A percentile compares a stretch with the other conserved stretches of the same genome.
These are phyloP conservation scores for Lizonia empirigonia DNA, from an alignment of 2,329 filamentous ascomycete species.

Conservation along the genomic window DNA sequence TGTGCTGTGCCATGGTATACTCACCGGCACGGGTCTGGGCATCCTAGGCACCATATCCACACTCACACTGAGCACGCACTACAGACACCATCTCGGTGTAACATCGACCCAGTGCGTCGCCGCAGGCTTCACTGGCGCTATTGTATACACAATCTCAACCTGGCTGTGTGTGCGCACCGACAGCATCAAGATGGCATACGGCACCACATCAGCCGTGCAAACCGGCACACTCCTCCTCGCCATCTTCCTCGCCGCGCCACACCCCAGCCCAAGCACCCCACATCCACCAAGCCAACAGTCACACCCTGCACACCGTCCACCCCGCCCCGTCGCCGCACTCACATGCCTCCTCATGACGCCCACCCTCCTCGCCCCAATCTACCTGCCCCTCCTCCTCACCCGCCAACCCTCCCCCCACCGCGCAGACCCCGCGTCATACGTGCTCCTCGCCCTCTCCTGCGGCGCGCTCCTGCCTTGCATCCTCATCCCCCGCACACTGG, in stretches of 20 bases:
- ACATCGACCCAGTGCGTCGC: slow-evolving; percentile 42
- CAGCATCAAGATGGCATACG: not conserved
- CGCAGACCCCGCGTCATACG: slow-evolving; percentile 2
- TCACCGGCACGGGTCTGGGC: slow-evolving; percentile 25
- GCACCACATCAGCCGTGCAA: slow-evolving; percentile 5
- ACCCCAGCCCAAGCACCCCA: not conserved
- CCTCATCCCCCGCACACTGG: not conserved
- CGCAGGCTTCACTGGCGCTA: slow-evolving; percentile 22
- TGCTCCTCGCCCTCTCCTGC: slow-evolving; percentile 7
- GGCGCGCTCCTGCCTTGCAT: slow-evolving; percentile 13
- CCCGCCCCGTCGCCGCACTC: not conserved
- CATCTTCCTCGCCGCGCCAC: slow-evolving; percentile 10
- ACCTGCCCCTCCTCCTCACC: slow-evolving; percentile 21
- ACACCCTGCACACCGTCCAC: not conserved
- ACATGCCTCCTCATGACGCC: slow-evolving; percentile 12
- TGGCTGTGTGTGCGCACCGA: slow-evolving; percentile 2
- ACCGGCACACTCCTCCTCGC: slow-evolving; percentile 14
- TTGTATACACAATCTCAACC: slow-evolving; percentile 18
- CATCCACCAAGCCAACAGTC: not conserved
- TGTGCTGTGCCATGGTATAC: slow-evolving; percentile 19
- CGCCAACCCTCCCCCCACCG: slow-evolving; percentile 4
- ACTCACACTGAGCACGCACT: slow-evolving; percentile 28
- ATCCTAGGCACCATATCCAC: slow-evolving; percentile 18
- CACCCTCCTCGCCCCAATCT: slow-evolving; percentile 17
- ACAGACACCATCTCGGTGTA: slow-evolving; percentile 33